Base-by-base conservation (phyloP, 495 filamentous ascomycete species). In the Neurospora tetrasperma region DNA sequence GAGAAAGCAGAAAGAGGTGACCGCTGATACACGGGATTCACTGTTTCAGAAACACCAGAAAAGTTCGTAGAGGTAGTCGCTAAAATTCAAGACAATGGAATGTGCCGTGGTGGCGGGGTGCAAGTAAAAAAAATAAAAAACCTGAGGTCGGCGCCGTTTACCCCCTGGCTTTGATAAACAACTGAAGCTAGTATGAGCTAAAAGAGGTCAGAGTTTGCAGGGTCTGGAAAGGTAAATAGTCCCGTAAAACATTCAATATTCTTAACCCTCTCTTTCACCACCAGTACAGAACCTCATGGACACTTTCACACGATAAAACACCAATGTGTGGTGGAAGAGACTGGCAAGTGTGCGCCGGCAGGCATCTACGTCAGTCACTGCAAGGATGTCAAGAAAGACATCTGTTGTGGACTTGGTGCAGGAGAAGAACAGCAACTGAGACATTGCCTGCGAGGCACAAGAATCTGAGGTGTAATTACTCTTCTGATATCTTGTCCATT, bases 291-390 rank as follows among this genome's bases (percentile, higher is more conserved):
- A 62, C 35, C 54, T 31, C 3, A 66, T 35, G 54, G 23, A 23
- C 14, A 31, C 11, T 31, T 31, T 59, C 20, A 59, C 48, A 23
- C 23, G 23, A 62, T 31, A 31, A 31, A 62, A 8, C 54, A 62
- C 54, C 54, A 23, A 23, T 31, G 23, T 31, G 11, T 10, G 23
- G 20, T 54, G 44, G 27, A 48, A 48, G n/a, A 39, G 40, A 44
- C 18, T 27, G 40, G 40, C 12, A 27, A 16, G 18, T 44, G 42
- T 41, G 38, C 42, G n/a, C 20, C 48, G 71, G 73, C 69, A 73
- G 69, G 71, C 44, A 72, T 46, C 73, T 72, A 76, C 75, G 77
- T 75, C 77, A 78, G 77, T 75, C 71, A 73, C 75, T 70, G 66
- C 74, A 70, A 70, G 73, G 73, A 72, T 73, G 11, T 18, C 11